Evolutionary conservation across 1,284 basidiomycete genomes (phyloP).

Genomic region (Porogramme epimiltina): DNA sequence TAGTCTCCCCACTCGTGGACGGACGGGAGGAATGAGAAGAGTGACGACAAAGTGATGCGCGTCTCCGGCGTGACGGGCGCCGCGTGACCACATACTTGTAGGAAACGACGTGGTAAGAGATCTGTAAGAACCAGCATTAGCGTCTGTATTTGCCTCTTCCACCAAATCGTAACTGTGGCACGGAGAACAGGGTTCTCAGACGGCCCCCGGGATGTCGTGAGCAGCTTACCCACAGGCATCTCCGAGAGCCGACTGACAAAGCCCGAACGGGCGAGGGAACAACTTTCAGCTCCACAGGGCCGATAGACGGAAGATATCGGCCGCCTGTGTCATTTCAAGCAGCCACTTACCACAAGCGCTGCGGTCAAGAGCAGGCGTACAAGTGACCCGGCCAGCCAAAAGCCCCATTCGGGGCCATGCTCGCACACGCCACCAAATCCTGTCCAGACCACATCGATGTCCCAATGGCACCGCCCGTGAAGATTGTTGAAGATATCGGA

Average conservation of each 20-base stretch:
- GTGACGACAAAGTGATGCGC: constrained; percentile 25
- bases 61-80: constrained; percentile 29
- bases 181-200: too few relatives aligned
- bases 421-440: constrained; percentile 33
- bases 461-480: constrained; percentile 53
- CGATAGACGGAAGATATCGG: not conserved
- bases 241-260: too few relatives aligned
- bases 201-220: too few relatives aligned
- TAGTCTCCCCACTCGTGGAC: constrained; percentile 13
- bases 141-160: too few relatives aligned
- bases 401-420: constrained; percentile 39
- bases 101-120: constrained; percentile 37
- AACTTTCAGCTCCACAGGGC: too few relatives aligned
- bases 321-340: too few relatives aligned
- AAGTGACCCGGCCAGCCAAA: constrained; percentile 54
- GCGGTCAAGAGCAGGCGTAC: constrained; percentile 54
- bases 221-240: too few relatives aligned
- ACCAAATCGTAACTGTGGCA: too few relatives aligned
- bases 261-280: too few relatives aligned
- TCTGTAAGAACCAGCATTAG: constrained; percentile 28
- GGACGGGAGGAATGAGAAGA: constrained; percentile 22
- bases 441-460: constrained; percentile 68
- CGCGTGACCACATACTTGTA: constrained; percentile 34
- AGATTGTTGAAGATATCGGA: constrained; percentile 40
- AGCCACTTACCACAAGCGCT: constrained; percentile 49